Conservation (phyloP, 2,329 filamentous ascomycete species). For the Sphaerulina populicola region DNA sequence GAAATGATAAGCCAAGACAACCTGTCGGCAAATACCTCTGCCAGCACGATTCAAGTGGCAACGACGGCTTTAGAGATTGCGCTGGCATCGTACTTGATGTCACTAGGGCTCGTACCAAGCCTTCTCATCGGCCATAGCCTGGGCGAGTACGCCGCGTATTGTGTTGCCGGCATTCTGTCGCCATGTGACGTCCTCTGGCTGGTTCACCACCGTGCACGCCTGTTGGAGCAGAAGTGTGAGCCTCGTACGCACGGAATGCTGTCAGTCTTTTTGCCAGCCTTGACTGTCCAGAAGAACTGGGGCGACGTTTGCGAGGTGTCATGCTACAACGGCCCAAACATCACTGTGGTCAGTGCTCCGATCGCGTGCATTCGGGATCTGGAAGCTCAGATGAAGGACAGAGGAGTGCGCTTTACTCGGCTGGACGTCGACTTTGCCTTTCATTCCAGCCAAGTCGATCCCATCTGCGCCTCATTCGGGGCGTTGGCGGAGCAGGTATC, state of each 20-base stretch:
- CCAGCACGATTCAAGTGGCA: neutral
- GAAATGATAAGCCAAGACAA: neutral
- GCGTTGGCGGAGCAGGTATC: conserved; percentile 12
- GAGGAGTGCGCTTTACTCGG: conserved; percentile 6
- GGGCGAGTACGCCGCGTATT: conserved; percentile 6
- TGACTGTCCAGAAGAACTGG: neutral
- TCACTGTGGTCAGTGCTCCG: conserved; percentile 10
- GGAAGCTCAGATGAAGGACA: neutral
- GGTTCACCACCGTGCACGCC: conserved; percentile 4
- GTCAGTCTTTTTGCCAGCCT: conserved; percentile 5
- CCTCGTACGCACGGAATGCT: conserved; percentile 21
- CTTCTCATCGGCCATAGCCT: conserved; percentile 19
- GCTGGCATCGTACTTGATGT: conserved; percentile 1
- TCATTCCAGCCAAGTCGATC: conserved; percentile 29
- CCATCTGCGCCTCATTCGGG: conserved; percentile 24
- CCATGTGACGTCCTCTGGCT: conserved; percentile 29
- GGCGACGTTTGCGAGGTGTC: neutral
- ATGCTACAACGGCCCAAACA: conserved; percentile 17
- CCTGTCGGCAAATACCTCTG: neutral
- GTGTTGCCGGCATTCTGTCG: conserved; percentile 12
- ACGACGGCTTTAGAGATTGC: conserved; percentile 10
- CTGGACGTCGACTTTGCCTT: conserved; percentile 28
- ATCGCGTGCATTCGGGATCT: neutral
- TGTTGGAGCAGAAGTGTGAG: conserved; percentile 19
- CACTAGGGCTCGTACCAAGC: neutral